Evolutionary conservation across 2,329 filamentous ascomycete species (phyloP), one percentile per base, ranked within the genome.

Genomic region (Phaeosphaeriaceae sp.): DNA sequence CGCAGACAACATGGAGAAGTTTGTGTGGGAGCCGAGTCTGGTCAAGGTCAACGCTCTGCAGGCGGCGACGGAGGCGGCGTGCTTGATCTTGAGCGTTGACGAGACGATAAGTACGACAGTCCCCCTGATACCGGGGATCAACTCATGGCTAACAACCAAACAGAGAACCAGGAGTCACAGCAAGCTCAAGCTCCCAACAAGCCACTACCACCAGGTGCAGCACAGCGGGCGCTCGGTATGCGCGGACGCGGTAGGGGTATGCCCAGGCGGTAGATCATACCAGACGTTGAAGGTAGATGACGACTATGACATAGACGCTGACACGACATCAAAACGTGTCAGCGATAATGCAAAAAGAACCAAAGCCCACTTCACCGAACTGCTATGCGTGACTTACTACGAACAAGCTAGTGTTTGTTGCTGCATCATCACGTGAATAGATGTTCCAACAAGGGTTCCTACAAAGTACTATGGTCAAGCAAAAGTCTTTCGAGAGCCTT

Each of bases 41-140:
- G 92, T 99, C 76, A 99, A 99, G 88, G 86, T 96, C 79, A 99
- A 99, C 79, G 95, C 95, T 68, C 91, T 99, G 66, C 93, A 97
- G 83, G 94, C 95, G 21, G 95, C 95, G 52, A 94, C 94, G 30
- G 95, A 99, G 82, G 95, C 95, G 22, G 91, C 91, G 69, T 99
- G 95, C 82, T 82, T 99, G 82, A 98, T 99, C 68, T 82, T 99
- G 72, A 91, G 93, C 70, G 95, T 99, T 56, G 95, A 99, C 76
- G 95, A 99, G 88, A 99, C 95, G 32, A 98, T 99, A 81, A 93
- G 89, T 87, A 82, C 71, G 83, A 40, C 13, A 76, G 54, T 53
- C 46, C 26, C 24, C 23, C n/a, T 46, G 22, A 17, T 10, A 19
- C 32, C 2, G 6, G 26, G 26, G 21, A 40, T 47, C 43, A 19